A percentile compares a stretch with the other conserved stretches of the same genome.
Evolutionary conservation across 2,329 filamentous ascomycete species (phyloP).

Genomic region (Curvularia eragrostidis): DNA sequence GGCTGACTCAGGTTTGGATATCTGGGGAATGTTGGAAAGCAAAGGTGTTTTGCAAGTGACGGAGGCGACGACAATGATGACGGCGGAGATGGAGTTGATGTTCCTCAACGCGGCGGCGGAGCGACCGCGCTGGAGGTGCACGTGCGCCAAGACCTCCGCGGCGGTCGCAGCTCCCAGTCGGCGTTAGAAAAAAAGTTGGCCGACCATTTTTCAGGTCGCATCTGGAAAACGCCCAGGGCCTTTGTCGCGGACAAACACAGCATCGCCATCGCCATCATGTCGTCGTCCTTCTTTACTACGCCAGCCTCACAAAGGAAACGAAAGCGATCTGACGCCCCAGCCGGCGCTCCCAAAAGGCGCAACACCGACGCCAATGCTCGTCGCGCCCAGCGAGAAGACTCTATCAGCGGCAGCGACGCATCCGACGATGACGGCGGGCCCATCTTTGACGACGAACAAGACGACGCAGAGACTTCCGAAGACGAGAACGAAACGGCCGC

Average conservation of each 20-base stretch:
- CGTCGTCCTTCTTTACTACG: conserved; percentile 94
- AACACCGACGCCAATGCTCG: conserved; percentile 56
- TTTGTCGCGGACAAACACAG: conserved; percentile 8
- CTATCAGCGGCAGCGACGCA: conserved; percentile 82
- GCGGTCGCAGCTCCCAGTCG: conserved; percentile 24
- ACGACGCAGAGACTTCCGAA: conserved; percentile 65
- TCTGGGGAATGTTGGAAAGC: not conserved
- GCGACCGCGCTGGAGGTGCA: conserved; percentile 9
- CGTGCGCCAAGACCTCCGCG: conserved; percentile 15
- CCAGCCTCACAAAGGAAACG: conserved; percentile 89
- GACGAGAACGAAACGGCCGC: conserved; percentile 86
- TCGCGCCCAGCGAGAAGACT: conserved; percentile 69
- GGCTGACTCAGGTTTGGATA: not conserved
- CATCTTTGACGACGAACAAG: conserved; percentile 46
- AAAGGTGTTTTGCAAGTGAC: not conserved
- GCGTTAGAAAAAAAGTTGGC: conserved; percentile 42
- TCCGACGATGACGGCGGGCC: conserved; percentile 67
- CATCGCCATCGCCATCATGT: conserved; percentile 51
- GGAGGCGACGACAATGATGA: not conserved
- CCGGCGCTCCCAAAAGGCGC: conserved; percentile 67
- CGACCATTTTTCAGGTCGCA: conserved; percentile 28
- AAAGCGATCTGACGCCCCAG: conserved; percentile 67
- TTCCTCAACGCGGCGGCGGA: conserved; percentile 4
- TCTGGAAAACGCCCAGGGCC: not conserved
- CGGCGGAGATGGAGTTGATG: conserved; percentile 2